Conservation (phyloP, 2,329 filamentous ascomycete genomes). For the Dactylellina sp. region DNA sequence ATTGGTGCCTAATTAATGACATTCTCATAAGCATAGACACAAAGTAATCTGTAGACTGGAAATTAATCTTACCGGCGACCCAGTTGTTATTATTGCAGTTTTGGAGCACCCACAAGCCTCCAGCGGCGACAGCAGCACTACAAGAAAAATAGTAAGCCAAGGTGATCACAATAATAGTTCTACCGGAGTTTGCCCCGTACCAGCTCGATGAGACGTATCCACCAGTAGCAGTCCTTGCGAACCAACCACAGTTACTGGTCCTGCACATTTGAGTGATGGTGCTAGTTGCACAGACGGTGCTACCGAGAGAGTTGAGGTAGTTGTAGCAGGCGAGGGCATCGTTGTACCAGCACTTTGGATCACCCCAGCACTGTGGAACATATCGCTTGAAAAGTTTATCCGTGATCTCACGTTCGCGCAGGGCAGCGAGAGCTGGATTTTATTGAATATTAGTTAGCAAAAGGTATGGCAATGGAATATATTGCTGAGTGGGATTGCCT, state of each 20-base stretch:
- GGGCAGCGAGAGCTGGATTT: constrained; percentile 6
- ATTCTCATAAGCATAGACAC: not conserved
- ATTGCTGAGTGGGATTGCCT: not conserved
- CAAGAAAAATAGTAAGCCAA: too few species aligned
- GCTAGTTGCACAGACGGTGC: constrained; percentile 7
- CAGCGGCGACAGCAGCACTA: constrained; percentile 24
- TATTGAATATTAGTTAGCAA: not conserved
- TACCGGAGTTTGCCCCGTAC: not conserved
- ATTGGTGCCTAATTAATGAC: constrained; percentile 22
- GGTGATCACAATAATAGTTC: not conserved
- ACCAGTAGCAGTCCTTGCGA: not conserved
- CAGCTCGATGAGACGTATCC: constrained; percentile 15
- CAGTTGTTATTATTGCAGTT: constrained; percentile 18
- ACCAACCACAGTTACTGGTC: constrained; percentile 12
- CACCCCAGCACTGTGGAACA: constrained; percentile 22
- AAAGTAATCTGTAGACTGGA: not conserved
- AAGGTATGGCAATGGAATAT: not conserved
- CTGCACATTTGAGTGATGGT: constrained; percentile 11
- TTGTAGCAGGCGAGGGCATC: constrained; percentile 28
- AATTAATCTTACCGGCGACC: constrained; percentile 24
- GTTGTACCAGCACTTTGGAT: constrained; percentile 28
- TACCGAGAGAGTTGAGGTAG: constrained; percentile 22
- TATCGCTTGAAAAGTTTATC: constrained; percentile 24
- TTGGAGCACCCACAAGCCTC: constrained; percentile 31
- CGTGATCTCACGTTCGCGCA: constrained; percentile 1